phyloP scores from a whole-genome alignment of 2,329 filamentous ascomycete species.

The Teratosphaeria viscida region DNA sequence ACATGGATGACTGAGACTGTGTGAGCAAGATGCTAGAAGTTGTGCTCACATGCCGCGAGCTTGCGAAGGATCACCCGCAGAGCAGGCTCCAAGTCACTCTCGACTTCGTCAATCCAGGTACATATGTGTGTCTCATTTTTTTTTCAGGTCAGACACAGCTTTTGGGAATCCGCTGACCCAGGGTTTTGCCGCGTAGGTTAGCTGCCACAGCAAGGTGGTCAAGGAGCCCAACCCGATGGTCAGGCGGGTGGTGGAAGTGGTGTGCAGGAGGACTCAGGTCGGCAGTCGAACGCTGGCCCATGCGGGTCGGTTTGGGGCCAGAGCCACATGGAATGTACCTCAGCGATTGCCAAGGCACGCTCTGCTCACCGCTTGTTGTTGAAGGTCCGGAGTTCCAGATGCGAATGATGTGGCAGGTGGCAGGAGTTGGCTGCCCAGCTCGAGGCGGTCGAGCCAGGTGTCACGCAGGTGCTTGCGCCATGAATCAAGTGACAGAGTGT shows the following conservation, averaged over 20 bases:
- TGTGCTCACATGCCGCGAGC: constrained; percentile 32
- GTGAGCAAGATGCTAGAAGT: constrained; percentile 39
- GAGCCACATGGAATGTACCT: constrained; percentile 34
- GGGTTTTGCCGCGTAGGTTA: constrained; percentile 27
- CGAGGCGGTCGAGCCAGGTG: constrained; percentile 28
- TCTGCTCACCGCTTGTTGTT: constrained; percentile 24
- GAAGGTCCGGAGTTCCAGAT: constrained; percentile 28
- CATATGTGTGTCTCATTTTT: not conserved
- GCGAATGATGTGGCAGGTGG: constrained; percentile 24
- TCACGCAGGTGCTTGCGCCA: constrained; percentile 14
- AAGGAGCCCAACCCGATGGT: constrained; percentile 24
- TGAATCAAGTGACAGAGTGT: not conserved
- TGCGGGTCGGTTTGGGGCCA: constrained; percentile 24
- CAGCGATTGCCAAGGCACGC: constrained; percentile 23
- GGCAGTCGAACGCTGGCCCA: constrained; percentile 33
- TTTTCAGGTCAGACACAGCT: not conserved
- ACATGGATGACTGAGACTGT: constrained; percentile 34
- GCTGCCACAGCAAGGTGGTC: constrained; percentile 38
- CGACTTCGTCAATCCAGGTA: constrained; percentile 30
- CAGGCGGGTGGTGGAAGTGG: constrained; percentile 9
- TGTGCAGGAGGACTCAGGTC: constrained; percentile 29
- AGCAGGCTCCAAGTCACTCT: constrained; percentile 32
- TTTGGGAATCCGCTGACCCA: not conserved
- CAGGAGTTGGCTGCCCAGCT: constrained; percentile 29
- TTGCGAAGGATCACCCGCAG: constrained; percentile 15